Base-by-base conservation (phyloP, 2,329 filamentous ascomycete genomes). In the Gremmenia infestans region DNA sequence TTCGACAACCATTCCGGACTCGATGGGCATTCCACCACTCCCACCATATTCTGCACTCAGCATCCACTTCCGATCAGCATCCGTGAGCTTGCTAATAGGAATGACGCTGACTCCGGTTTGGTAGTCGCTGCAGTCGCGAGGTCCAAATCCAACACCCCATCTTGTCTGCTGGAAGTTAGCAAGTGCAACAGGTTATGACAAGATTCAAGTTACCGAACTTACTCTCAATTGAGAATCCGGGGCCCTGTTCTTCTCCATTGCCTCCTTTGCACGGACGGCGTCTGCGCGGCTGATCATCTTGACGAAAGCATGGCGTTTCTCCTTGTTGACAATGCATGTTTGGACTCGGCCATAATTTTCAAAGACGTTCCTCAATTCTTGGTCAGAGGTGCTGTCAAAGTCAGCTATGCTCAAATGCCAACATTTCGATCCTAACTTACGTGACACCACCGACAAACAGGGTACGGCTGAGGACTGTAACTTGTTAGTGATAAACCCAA, bases 51-150 rank as follows among this genome's bases (percentile, higher is more conserved):
- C 90, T 12, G 94, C 95, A 37, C 86, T 96, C 62, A 96, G 75
- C 80, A 97, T 91, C 94, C 94, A 99, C 73, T 97, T 97, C 60
- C 90, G 85, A 74, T 99, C 94, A 25, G 94, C 94, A 65, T 99
- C 94, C 1, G 94, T 99, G 55, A 99, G 82, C 66, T 92, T 88
- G 65, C 87, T 82, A 62, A 99, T 94, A 1, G 94, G 94, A 61
- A 99, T 97, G 53, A 96, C 77, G 71, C 92, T 97, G 72, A 97
- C 81, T 50, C 94, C 94, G 11, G 87, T 94, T 63, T 86, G 81
- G 72, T 99, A 99, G 73, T 99, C 92, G 71, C 91, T 96, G 78
- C 94, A 99, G 71, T 99, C 94, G 68, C 94, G 86, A 47, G 94
- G 94, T 2, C 94, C 94, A 68, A 97, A 99, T 15, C 94, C 94